A percentile compares a stretch with the other conserved stretches of the same genome.
phyloP scores from a whole-genome alignment of 495 filamentous ascomycete genomes.

The Stereocaulon alpinum region DNA sequence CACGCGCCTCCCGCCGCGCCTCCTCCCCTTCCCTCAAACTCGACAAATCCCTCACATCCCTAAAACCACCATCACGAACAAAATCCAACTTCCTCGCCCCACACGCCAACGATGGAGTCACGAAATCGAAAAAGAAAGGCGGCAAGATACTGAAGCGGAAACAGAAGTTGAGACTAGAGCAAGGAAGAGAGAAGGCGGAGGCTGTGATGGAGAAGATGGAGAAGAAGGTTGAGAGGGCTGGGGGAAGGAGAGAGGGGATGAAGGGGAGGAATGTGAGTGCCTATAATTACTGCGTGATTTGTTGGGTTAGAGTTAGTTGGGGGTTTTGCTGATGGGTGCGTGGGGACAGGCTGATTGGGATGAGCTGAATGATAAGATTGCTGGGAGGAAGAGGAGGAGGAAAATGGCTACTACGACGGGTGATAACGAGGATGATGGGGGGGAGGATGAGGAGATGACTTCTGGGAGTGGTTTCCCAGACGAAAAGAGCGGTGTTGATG shows the following conservation, averaged over 20 bases:
- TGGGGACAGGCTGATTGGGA: constrained; percentile 38
- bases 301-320: neutral
- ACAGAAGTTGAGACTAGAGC: constrained; percentile 57
- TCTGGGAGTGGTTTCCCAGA: neutral
- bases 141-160: constrained; percentile 50
- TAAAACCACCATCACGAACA: constrained; percentile 45
- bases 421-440: constrained; percentile 13
- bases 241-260: constrained; percentile 49
- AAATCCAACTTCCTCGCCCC: constrained; percentile 49
- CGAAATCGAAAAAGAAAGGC: constrained; percentile 56
- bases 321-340: neutral
- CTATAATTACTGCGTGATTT: neutral
- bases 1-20: constrained; percentile 62
- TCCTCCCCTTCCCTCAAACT: constrained; percentile 60
- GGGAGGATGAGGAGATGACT: constrained; percentile 21
- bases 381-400: neutral
- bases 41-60: constrained; percentile 62
- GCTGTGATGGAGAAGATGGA: constrained; percentile 57
- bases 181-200: constrained; percentile 64
- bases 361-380: constrained; percentile 42
- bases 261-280: constrained; percentile 36
- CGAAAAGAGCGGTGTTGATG: constrained; percentile 31
- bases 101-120: constrained; percentile 49
- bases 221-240: constrained; percentile 58
- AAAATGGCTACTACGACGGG: constrained; percentile 7